Evolutionary conservation across 345 rosid species (phyloP).

Genomic region (Gossypium mustelinum): DNA sequence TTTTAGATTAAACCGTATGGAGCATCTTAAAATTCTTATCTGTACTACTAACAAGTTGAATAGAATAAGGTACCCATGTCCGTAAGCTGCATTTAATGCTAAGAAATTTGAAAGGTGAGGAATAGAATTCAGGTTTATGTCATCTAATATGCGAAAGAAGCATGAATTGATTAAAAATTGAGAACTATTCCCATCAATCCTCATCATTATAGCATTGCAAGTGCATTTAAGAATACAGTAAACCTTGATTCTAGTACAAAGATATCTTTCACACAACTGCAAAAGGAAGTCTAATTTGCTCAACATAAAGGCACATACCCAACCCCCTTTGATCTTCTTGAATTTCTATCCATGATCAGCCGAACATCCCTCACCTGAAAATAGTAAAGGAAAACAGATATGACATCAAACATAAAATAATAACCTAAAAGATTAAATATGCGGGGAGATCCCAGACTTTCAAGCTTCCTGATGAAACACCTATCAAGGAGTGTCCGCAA

Average conservation of each 20-base stretch:
- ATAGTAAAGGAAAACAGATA: conserved; percentile 17
- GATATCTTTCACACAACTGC: conserved; percentile 39
- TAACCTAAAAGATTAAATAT: not conserved
- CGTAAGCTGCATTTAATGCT: conserved; percentile 28
- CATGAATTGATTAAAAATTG: conserved; percentile 95
- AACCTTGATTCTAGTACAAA: conserved; percentile 70
- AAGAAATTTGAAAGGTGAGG: conserved; percentile 30
- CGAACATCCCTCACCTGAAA: conserved; percentile 95
- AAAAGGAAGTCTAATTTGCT: conserved; percentile 20
- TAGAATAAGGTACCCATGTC: conserved; percentile 24
- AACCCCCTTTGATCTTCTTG: conserved; percentile 94
- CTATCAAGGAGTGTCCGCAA: conserved; percentile 6
- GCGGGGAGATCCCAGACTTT: not conserved
- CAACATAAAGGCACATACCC: conserved; percentile 57
- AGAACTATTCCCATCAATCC: conserved; percentile 90
- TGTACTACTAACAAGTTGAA: conserved; percentile 20
- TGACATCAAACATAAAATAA: conserved; percentile 9
- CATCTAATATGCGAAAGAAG: conserved; percentile 87
- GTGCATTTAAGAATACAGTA: conserved; percentile 92
- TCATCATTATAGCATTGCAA: conserved; percentile 97
- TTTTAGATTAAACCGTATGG: not conserved
- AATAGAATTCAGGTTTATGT: conserved; percentile 59
- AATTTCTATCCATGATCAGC: conserved; percentile 95
- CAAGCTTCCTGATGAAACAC: conserved; percentile 13
- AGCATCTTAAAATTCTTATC: not conserved